Conservation (phyloP, 345 rosid genomes). For the Salix viminalis region DNA sequence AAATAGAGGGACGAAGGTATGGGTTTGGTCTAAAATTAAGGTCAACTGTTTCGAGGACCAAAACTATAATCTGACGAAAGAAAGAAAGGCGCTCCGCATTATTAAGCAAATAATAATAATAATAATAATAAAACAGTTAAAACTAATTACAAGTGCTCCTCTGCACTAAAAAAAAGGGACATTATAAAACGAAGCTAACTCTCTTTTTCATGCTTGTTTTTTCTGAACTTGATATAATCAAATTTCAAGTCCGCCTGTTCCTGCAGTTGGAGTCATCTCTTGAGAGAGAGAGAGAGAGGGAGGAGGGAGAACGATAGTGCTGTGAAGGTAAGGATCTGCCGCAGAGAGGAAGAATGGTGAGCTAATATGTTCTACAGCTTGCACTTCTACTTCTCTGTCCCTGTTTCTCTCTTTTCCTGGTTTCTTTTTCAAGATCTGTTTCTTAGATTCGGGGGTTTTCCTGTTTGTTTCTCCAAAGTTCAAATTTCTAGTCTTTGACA, state of each 20-base stretch:
- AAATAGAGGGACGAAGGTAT: not conserved
- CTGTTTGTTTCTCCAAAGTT: slow-evolving; percentile 17
- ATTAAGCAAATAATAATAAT: not conserved
- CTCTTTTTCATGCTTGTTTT: not conserved
- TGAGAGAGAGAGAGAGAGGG: slow-evolving; percentile 17
- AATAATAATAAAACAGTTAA: not conserved
- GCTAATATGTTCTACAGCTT: slow-evolving; percentile 3
- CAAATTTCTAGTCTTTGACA: not conserved
- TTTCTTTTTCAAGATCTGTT: not conserved
- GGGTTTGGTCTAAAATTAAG: not conserved
- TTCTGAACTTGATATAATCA: slow-evolving; percentile 29
- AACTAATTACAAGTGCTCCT: not conserved
- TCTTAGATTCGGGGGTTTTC: not conserved
- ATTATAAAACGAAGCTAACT: not conserved
- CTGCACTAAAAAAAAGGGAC: not conserved
- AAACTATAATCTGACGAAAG: not conserved
- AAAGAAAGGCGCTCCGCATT: no score
- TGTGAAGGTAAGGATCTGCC: slow-evolving; percentile 27
- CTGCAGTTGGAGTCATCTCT: not conserved
- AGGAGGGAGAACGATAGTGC: slow-evolving; percentile 16
- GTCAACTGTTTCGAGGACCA: slow-evolving; percentile 14
- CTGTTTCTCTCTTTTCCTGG: not conserved
- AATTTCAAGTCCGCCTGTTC: slow-evolving; percentile 17
- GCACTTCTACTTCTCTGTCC: not conserved
- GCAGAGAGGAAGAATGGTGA: slow-evolving; percentile 11